Conservation (phyloP, 2,329 filamentous ascomycete genomes). For the Dactylellina haptotyla region DNA sequence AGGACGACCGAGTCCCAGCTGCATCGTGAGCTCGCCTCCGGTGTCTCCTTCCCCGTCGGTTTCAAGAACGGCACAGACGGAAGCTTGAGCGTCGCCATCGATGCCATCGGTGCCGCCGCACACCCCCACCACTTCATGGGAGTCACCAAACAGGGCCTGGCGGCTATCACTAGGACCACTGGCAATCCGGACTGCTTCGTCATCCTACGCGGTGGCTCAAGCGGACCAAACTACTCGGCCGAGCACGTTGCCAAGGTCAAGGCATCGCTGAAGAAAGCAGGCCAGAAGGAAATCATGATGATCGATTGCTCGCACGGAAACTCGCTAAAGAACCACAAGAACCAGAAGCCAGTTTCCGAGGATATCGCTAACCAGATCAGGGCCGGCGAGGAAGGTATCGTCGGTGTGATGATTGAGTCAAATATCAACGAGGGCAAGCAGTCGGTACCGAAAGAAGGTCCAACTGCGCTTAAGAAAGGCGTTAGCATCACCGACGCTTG, state of each 20-base stretch:
- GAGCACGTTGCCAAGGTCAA: conserved; percentile 86
- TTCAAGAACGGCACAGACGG: conserved; percentile 99
- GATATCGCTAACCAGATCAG: conserved; percentile 84
- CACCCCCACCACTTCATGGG: conserved; percentile 97
- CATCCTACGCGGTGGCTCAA: conserved; percentile 89
- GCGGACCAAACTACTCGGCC: conserved; percentile 92
- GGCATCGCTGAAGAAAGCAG: conserved; percentile 77
- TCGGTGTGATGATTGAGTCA: conserved; percentile 99
- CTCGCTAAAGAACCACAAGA: conserved; percentile 94
- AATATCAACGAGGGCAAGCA: conserved; percentile 95
- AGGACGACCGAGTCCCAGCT: conserved; percentile 95
- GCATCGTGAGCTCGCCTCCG: conserved; percentile 91
- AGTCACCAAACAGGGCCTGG: conserved; percentile 94
- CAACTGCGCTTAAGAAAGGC: conserved; percentile 85
- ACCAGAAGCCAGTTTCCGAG: conserved; percentile 92
- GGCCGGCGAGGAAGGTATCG: conserved; percentile 83
- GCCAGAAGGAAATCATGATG: conserved; percentile 83
- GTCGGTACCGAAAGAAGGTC: conserved; percentile 80
- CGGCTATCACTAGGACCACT: conserved; percentile 90
- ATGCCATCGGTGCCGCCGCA: conserved; percentile 90
- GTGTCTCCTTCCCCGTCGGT: conserved; percentile 94
- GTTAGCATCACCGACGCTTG: conserved; percentile 98
- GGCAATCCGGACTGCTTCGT: conserved; percentile 98
- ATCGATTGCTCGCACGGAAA: conserved; percentile 98
- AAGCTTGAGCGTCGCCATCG: conserved; percentile 85